Evolutionary conservation across 768 basidiomycete genomes (phyloP), one percentile per base, ranked within the genome.

Genomic region (Crassisporium funariophilum): DNA sequence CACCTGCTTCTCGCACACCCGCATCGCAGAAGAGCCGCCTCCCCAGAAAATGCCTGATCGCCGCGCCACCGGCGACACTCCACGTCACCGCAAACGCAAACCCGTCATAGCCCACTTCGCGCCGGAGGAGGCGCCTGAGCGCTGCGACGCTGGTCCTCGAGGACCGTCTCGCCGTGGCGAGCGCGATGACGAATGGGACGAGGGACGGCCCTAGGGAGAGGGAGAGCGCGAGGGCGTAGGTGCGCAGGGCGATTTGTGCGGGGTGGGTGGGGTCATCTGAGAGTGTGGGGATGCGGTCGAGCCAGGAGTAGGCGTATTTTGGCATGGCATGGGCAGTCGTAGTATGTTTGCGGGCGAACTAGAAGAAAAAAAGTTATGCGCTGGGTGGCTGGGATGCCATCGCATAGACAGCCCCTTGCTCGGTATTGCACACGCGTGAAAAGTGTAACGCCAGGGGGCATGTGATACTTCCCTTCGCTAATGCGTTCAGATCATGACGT

Each of bases 71-170:
- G 0, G 77, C 86, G 4, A 88, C 71, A 12, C 82, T 76, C 5
- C 79, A 57, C 0, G 86, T 81, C 44, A 88, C 76, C 21, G 85
- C 77, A 46, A 78, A 84, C 5, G 89, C 84, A 61, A 91, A 87
- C 11, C 86, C 81, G 46, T 79, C 81, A 27, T 74, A 51, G 6
- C 76, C 74, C 9, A 87, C 62, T 57, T 90, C 86, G 31, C 78
- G 75, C 44, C 56, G 66, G 7, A 91, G 63, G 10, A 82, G 61
- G 37, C 69, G 65, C 49, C 55, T 53, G 33, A 76, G 54, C 55
- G 56, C 49, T 39, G 61, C 43, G 42, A 65, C 20, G 46, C 50
- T 48, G 46, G 60, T 57, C 45, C 48, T 53, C 6, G 46, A 47
- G 17, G 57, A 53, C 37, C 56, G 49, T 50, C 51, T 63, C 20